phyloP scores from a whole-genome alignment of 345 rosid genomes.

The Citrus sinensis region DNA sequence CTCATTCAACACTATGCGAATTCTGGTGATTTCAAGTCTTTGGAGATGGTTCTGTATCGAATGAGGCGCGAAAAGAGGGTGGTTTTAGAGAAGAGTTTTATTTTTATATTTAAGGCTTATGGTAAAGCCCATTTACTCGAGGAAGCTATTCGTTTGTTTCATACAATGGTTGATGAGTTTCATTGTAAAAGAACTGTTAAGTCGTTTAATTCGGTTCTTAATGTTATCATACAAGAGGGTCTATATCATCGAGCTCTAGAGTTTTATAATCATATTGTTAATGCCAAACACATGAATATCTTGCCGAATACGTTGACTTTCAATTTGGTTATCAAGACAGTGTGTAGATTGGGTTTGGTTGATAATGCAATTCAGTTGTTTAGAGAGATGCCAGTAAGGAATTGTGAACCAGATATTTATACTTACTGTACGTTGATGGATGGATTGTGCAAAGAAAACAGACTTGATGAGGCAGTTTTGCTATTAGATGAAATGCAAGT shows the following conservation, averaged over 20 bases:
- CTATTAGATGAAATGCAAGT: constrained; percentile 93
- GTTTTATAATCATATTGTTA: constrained; percentile 53
- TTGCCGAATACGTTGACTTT: constrained; percentile 64
- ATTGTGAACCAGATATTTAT: constrained; percentile 67
- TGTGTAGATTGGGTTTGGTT: constrained; percentile 69
- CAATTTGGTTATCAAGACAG: constrained; percentile 67
- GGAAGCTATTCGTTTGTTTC: constrained; percentile 63
- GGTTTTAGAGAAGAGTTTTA: constrained; percentile 52
- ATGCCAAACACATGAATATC: constrained; percentile 41
- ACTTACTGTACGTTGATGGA: constrained; percentile 90
- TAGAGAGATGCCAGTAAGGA: constrained; percentile 59
- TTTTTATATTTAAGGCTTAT: constrained; percentile 64
- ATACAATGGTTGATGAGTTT: constrained; percentile 58
- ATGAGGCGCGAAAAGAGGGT: constrained; percentile 62
- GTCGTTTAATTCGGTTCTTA: constrained; percentile 87
- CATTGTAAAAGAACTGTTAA: constrained; percentile 66
- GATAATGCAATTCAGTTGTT: constrained; percentile 68
- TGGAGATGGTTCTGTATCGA: constrained; percentile 56
- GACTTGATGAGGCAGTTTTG: constrained; percentile 80
- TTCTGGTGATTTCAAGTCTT: constrained; percentile 49
- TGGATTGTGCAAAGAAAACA: constrained; percentile 79
- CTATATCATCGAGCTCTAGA: constrained; percentile 55
- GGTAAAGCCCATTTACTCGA: constrained; percentile 65
- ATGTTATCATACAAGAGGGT: constrained; percentile 60
- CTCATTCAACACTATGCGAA: constrained; percentile 58